phyloP scores from a whole-genome alignment of 345 rosid genomes.

The Brassica nigra region DNA sequence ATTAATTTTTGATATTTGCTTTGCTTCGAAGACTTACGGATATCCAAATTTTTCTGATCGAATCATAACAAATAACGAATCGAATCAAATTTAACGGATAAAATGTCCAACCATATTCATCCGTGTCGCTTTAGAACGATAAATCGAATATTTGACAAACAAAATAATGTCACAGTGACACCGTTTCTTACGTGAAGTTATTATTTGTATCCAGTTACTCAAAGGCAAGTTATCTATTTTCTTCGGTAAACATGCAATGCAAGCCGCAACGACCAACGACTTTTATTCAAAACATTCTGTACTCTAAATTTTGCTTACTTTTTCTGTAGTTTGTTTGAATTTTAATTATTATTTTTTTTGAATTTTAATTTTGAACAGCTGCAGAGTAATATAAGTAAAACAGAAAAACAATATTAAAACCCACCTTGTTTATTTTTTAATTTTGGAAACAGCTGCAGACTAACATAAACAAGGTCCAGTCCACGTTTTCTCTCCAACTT shows the following conservation, averaged over 20 bases:
- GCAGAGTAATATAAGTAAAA: neutral
- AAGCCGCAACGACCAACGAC: constrained; percentile 24
- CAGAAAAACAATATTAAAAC: neutral
- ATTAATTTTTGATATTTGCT: too few relatives aligned
- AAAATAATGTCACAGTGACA: neutral
- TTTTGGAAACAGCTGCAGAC: neutral
- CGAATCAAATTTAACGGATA: too few relatives aligned
- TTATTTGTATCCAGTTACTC: neutral
- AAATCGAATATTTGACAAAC: neutral
- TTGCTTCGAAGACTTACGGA: too few relatives aligned
- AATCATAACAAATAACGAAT: too few relatives aligned
- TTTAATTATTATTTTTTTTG: neutral
- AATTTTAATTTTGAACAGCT: neutral
- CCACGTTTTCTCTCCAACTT: neutral
- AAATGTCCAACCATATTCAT: too few relatives aligned
- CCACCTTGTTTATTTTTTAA: neutral
- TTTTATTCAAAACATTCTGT: neutral
- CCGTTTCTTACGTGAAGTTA: neutral
- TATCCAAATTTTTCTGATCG: too few relatives aligned
- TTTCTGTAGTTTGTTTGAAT: neutral
- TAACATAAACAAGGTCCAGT: neutral
- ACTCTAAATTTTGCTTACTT: neutral
- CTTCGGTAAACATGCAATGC: constrained; percentile 17
- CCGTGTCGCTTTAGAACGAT: neutral
- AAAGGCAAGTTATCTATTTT: constrained; percentile 4